Percentiles rank a stretch among this genome's conserved stretches.
phyloP scores from a whole-genome alignment of 2,329 filamentous ascomycete species.

The Neonectria coccinea region DNA sequence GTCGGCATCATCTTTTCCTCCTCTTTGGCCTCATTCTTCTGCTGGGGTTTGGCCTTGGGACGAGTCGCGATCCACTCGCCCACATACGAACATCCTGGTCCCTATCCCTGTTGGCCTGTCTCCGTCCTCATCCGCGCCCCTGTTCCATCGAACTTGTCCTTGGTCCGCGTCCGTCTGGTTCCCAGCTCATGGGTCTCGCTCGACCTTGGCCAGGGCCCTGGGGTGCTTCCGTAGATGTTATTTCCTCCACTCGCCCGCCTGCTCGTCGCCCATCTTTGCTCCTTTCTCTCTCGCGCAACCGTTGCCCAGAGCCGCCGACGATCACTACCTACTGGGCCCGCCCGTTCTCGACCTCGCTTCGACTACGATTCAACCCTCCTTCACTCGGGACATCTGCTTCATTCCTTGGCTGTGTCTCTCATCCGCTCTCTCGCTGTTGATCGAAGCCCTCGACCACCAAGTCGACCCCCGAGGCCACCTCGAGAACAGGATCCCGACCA shows the following conservation, averaged over 20 bases:
- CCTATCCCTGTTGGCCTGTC: not conserved
- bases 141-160: not conserved
- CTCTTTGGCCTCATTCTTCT: not conserved
- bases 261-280: slow-evolving; percentile 32
- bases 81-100: slow-evolving; percentile 9
- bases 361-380: slow-evolving; percentile 20
- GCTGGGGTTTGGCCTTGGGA: not conserved
- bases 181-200: not conserved
- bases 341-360: slow-evolving; percentile 31
- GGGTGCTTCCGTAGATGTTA: slow-evolving; percentile 11
- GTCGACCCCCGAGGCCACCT: slow-evolving; percentile 11
- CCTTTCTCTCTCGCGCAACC: slow-evolving; percentile 35
- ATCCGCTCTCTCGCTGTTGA: slow-evolving; percentile 2
- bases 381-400: slow-evolving; percentile 26
- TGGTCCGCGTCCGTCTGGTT: not conserved
- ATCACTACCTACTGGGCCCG: slow-evolving; percentile 41
- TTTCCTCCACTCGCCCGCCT: slow-evolving; percentile 25
- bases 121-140: not conserved
- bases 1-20: not conserved
- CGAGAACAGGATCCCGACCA: slow-evolving; percentile 19
- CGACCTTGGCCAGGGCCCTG: slow-evolving; percentile 6
- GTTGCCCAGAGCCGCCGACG: slow-evolving; percentile 40
- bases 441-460: slow-evolving; percentile 21
- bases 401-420: slow-evolving; percentile 22
- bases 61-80: slow-evolving; percentile 14